Evolutionary conservation across 2,329 filamentous ascomycete species (phyloP).

Genomic region (Bertia moriformis): DNA sequence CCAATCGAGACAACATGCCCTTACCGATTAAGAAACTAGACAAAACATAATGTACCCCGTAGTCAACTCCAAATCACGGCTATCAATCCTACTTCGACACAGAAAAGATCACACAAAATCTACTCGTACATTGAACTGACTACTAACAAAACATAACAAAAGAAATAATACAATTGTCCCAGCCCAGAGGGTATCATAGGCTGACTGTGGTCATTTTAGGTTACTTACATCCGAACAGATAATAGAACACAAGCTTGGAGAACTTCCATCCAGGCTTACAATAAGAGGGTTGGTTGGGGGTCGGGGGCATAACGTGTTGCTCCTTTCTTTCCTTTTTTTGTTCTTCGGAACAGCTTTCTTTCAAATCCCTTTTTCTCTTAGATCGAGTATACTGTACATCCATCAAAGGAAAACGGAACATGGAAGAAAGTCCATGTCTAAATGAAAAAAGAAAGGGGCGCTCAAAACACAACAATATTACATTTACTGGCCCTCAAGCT

Average conservation of each 20-base stretch:
- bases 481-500: constrained; percentile 52
- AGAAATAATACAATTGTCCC: constrained; percentile 1
- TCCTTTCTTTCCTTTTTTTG: background rate
- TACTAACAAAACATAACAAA: too few species aligned
- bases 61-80: too few species aligned
- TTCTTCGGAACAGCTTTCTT: background rate
- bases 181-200: background rate
- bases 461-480: constrained; percentile 20
- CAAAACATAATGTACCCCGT: too few species aligned
- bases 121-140: too few species aligned
- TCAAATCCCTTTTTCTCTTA: constrained; percentile 1
- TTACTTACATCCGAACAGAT: background rate
- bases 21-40: too few species aligned
- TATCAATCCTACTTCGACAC: too few species aligned
- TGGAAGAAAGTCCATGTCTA: background rate
- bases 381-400: background rate
- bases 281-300: too few species aligned
- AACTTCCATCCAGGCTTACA: constrained; percentile 1
- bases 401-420: constrained; percentile 1
- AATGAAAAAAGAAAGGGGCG: background rate
- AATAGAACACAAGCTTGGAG: background rate
- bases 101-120: too few species aligned
- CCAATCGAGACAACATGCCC: too few species aligned
- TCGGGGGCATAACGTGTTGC: too few species aligned
- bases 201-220: background rate